These are phyloP conservation scores for Nemania abortiva DNA, from an alignment of 2,329 filamentous ascomycete species.

Conservation along the genomic window DNA sequence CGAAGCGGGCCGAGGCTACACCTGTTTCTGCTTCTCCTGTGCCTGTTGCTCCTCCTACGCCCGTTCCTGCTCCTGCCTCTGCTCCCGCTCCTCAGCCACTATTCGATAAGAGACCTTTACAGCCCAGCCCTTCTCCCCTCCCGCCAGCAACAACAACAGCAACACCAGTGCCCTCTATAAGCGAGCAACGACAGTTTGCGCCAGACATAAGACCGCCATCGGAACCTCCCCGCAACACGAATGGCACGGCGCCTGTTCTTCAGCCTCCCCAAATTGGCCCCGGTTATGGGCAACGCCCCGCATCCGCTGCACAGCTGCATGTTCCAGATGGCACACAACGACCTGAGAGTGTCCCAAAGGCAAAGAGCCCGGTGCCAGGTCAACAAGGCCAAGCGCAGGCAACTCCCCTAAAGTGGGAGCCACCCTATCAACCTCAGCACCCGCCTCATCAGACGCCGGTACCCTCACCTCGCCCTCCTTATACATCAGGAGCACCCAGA, in stretches of 20 bases:
- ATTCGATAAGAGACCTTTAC: conserved; percentile 45
- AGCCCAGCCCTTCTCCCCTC: conserved; percentile 45
- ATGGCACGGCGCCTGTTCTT: conserved; percentile 51
- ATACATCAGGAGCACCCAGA: conserved; percentile 45
- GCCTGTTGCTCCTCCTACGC: conserved; percentile 13
- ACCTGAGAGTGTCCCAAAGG: conserved; percentile 50
- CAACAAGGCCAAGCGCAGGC: conserved; percentile 48
- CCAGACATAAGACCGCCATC: conserved; percentile 44
- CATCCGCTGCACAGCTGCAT: conserved; percentile 46
- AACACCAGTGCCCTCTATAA: conserved; percentile 36
- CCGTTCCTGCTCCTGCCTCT: neutral
- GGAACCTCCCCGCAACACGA: conserved; percentile 41
- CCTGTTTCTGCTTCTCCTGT: conserved; percentile 20
- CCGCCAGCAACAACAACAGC: conserved; percentile 1
- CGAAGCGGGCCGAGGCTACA: conserved; percentile 38
- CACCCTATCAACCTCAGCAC: conserved; percentile 52
- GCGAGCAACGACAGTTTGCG: conserved; percentile 44
- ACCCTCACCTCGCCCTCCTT: conserved; percentile 50
- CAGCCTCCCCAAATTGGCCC: conserved; percentile 56
- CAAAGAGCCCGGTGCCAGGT: conserved; percentile 49
- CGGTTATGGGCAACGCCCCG: conserved; percentile 48
- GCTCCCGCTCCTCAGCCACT: conserved; percentile 36
- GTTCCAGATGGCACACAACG: conserved; percentile 51
- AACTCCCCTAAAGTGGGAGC: conserved; percentile 57
- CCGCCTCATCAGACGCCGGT: conserved; percentile 51